Evolutionary conservation across 192 early-diverging fungal species (phyloP).

Genomic region (Umbelopsis ramanniana): DNA sequence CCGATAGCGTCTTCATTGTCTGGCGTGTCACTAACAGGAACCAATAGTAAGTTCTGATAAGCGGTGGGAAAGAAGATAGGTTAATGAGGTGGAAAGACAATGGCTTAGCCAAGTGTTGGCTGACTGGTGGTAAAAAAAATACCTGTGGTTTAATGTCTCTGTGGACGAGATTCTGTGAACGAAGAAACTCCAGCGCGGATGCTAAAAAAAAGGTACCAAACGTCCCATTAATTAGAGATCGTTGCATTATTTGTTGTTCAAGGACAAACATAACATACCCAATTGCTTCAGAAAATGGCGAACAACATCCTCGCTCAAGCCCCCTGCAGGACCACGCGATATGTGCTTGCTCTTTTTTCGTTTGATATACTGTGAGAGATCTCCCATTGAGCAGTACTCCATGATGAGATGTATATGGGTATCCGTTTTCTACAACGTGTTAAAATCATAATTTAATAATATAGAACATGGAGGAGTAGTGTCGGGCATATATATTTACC

Average conservation of each 20-base stretch:
- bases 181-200: constrained; percentile 86
- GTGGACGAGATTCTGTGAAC: constrained; percentile 89
- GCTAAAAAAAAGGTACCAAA: constrained; percentile 47
- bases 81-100: neutral
- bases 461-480: neutral
- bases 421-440: constrained; percentile 75
- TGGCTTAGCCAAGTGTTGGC: neutral
- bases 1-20: constrained; percentile 43
- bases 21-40: constrained; percentile 54
- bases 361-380: constrained; percentile 90
- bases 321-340: constrained; percentile 67
- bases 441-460: neutral
- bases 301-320: constrained; percentile 79
- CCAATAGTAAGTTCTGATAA: constrained; percentile 78
- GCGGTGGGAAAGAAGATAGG: neutral
- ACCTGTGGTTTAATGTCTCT: constrained; percentile 98
- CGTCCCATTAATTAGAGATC: constrained; percentile 18
- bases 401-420: constrained; percentile 95
- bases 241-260: constrained; percentile 1
- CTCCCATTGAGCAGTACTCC: constrained; percentile 97
- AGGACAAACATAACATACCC: constrained; percentile 46
- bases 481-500: constrained; percentile 47
- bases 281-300: constrained; percentile 87
- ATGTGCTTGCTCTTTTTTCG: constrained; percentile 54
- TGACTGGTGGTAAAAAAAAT: no score